Base-by-base conservation (phyloP, 345 rosid species). In the Gossypium ekmanianum region DNA sequence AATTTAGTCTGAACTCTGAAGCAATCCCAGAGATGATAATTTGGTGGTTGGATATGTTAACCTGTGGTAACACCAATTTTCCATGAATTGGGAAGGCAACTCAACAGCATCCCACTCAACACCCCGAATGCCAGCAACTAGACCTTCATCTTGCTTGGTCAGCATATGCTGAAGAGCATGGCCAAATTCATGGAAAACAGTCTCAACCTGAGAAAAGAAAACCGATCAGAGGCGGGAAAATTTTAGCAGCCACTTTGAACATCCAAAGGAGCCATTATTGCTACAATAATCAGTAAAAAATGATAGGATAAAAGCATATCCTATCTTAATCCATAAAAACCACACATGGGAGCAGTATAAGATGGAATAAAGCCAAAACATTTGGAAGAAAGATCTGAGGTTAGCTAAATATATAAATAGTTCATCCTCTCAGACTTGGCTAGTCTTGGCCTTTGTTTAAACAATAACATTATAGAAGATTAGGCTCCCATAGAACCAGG, bases 21-120 rank as follows among this genome's bases (percentile, higher is more conserved):
- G 67, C 55, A 67, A 61, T 74, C 34, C 22, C n/a, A 57, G 56
- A 29, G 20, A 50, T 2, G 66, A 29, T 44, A 34, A 34, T 24
- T 73, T 61, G 55, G 61, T 22, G n/a, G 61, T n/a, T 9, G 27
- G 45, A 44, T 26, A 78, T 24, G 17, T 45, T 75, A 72, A 94
- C 98, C 94, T 90, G 78, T 92, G 97, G 85, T 92, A 94, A 81
- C 98, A 94, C 98, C 98, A 94, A 72, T 92, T 94, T 86, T 94
- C 97, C 97, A 94, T 94, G 81, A 94, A 94, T 66, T 94, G 98
- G n/a, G 98, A 94, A 50, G 97, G 96, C 78, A 94, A 83, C 79
- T 94, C 98, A 80, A 92, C 91, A 24, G 98, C 98, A 79, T 94
- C 98, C 98, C 98, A 90, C 81, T 94, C 98, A 43, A 94, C 81